Evolutionary conservation across 768 basidiomycete species (phyloP).

Genomic region (Hygrocybe coccinea): DNA sequence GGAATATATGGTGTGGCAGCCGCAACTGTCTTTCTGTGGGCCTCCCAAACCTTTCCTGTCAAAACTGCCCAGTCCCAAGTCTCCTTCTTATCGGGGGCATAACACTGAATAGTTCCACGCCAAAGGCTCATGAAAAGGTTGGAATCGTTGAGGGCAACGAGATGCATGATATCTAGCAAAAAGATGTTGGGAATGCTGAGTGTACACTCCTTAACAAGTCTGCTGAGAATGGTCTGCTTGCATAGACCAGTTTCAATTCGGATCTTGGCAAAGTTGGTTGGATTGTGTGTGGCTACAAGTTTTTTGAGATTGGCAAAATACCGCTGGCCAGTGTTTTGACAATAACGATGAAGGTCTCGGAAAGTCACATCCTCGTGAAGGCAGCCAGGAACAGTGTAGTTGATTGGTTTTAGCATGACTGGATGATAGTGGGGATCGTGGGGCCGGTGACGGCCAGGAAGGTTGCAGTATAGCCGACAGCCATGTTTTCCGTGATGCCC

Average conservation of each 20-base stretch:
- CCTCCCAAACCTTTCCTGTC: slow-evolving; percentile 17
- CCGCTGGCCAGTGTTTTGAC: slow-evolving; percentile 15
- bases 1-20: slow-evolving; percentile 22
- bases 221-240: slow-evolving; percentile 34
- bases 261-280: slow-evolving; percentile 17
- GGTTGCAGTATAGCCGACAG: slow-evolving; percentile 31
- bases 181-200: slow-evolving; percentile 25
- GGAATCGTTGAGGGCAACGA: slow-evolving; percentile 31
- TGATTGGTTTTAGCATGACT: slow-evolving; percentile 21
- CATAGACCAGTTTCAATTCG: slow-evolving; percentile 33
- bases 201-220: slow-evolving; percentile 30
- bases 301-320: slow-evolving; percentile 8
- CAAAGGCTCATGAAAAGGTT: slow-evolving; percentile 23
- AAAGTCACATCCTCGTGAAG: slow-evolving; percentile 23
- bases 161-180: slow-evolving; percentile 39
- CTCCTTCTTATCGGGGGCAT: slow-evolving; percentile 11
- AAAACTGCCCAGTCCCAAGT: slow-evolving; percentile 24
- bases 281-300: no score
- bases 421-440: slow-evolving; percentile 32
- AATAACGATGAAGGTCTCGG: slow-evolving; percentile 9
- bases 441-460: slow-evolving; percentile 28
- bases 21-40: slow-evolving; percentile 27
- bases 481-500: slow-evolving; percentile 34
- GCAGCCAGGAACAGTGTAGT: slow-evolving; percentile 21
- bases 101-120: slow-evolving; percentile 24